Conservation (phyloP, 768 basidiomycete species). For the Cystofilobasidium ferigula region DNA sequence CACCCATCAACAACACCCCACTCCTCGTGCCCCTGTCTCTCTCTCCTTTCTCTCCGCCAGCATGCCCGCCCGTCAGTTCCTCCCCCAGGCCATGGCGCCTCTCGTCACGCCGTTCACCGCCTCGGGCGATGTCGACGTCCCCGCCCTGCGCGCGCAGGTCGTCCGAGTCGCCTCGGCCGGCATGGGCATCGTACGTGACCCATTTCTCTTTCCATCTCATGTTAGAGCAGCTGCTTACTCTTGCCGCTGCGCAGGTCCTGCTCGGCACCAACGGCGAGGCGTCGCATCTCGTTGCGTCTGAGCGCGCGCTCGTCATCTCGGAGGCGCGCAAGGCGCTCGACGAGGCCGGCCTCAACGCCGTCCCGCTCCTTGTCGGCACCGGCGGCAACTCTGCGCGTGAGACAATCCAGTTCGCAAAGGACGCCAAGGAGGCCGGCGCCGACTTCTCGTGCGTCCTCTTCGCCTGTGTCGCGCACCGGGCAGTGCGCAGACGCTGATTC, state of each 20-base stretch:
- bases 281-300: slow-evolving; percentile 35
- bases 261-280: slow-evolving; percentile 43
- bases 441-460: slow-evolving; percentile 56
- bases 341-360: slow-evolving; percentile 55
- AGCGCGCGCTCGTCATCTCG: slow-evolving; percentile 39
- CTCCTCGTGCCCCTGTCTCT: neutral
- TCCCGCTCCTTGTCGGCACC: slow-evolving; percentile 68
- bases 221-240: neutral
- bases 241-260: neutral
- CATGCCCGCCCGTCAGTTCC: neutral
- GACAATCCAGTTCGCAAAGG: slow-evolving; percentile 56
- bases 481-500: neutral
- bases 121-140: slow-evolving; percentile 51
- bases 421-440: slow-evolving; percentile 74
- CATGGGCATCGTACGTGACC: slow-evolving; percentile 30
- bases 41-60: neutral
- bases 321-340: slow-evolving; percentile 62
- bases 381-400: slow-evolving; percentile 54
- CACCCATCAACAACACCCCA: neutral
- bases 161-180: slow-evolving; percentile 59
- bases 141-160: slow-evolving; percentile 57
- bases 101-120: slow-evolving; percentile 57
- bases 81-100: slow-evolving; percentile 38
- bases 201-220: neutral
- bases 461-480: neutral